Base-by-base conservation (phyloP, 2,329 filamentous ascomycete genomes). In the Exophiala spinifera region DNA sequence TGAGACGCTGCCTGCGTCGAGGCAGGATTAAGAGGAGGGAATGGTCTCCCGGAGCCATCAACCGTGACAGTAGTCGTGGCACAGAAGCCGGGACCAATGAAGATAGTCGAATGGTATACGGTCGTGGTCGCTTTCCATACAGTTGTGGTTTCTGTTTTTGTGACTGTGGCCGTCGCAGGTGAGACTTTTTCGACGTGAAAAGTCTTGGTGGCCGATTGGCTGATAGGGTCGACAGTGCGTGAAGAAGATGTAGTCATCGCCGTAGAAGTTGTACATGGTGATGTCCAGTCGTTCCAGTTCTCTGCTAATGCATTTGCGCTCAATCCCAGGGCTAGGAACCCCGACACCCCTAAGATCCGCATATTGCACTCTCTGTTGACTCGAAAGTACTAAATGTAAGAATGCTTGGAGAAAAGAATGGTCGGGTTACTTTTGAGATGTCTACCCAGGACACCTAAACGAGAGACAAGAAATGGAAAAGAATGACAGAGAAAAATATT, bases 101-200 rank as follows among this genome's bases (percentile, higher is more conserved):
- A 46, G 23, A 56, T 25, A 3, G 53, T 56, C 14, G 53, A 56
- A 19, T 40, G 49, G 20, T 52, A 56, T 17, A 51, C 33, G 1
- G 53, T 56, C 25, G 44, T 56, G 14, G 53, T 44, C 39, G 51
- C 53, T 36, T 55, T 55, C 42, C 34, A 51, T 21, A 55, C 23
- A 11, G 53, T 55, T n/a, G 39, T 47, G 31, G 53, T 56, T 4
- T 31, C 48, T 11, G 52, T 55, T 10, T 42, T 43, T n/a, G 53
- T 55, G 14, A 42, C 23, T 19, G 40, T 51, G 14, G 49, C 31
- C 5, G 49, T 51, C 25, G 28, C 28, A 10, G 28, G 28, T 3
- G 28, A 31, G 28, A 31, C 10, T 11, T 11, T 31, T 31, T 31
- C 28, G 8, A 31, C 28, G 4, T 31, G 28, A 31, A 31, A 6